Evolutionary conservation across 108 stramenopile genomes (phyloP).

Genomic region (Discostella pseudostelligera): DNA sequence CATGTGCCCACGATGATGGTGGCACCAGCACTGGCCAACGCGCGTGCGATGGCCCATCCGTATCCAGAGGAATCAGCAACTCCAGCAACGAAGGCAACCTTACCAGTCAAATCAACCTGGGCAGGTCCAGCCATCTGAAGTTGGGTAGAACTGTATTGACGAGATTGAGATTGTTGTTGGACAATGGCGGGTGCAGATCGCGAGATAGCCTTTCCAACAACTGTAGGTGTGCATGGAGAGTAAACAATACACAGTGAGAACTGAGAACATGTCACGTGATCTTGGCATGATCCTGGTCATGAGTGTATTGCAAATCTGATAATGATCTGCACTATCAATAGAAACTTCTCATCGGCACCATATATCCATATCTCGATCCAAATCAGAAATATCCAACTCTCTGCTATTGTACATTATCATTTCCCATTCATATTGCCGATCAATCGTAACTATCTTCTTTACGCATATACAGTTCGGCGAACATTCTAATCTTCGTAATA

Average conservation of each 20-base stretch:
- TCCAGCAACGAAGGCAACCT: constrained; percentile 96
- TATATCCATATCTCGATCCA: no score
- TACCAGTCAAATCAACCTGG: constrained; percentile 79
- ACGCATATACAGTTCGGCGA: no score
- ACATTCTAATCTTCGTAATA: no score
- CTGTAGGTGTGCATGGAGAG: constrained; percentile 19
- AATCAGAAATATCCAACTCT: no score
- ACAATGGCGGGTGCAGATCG: constrained; percentile 24
- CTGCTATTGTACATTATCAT: no score
- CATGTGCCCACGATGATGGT: constrained; percentile 97
- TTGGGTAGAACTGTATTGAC: constrained; percentile 44
- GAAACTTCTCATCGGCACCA: no score
- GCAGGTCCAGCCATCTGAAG: constrained; percentile 60
- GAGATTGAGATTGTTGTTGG: constrained; percentile 38
- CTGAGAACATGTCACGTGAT: no score
- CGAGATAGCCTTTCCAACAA: constrained; percentile 38
- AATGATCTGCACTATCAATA: background rate
- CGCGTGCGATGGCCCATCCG: constrained; percentile 97
- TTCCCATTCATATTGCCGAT: no score
- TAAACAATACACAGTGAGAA: no score
- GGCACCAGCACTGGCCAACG: constrained; percentile 93
- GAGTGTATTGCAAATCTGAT: background rate
- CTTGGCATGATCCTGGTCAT: no score
- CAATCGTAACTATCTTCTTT: no score
- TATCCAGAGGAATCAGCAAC: constrained; percentile 98